A percentile compares a stretch with the other conserved stretches of the same genome.
These are phyloP conservation scores for Chlamydomonas eustigma DNA, from an alignment of 139 green algal species.

Conservation along the genomic window DNA sequence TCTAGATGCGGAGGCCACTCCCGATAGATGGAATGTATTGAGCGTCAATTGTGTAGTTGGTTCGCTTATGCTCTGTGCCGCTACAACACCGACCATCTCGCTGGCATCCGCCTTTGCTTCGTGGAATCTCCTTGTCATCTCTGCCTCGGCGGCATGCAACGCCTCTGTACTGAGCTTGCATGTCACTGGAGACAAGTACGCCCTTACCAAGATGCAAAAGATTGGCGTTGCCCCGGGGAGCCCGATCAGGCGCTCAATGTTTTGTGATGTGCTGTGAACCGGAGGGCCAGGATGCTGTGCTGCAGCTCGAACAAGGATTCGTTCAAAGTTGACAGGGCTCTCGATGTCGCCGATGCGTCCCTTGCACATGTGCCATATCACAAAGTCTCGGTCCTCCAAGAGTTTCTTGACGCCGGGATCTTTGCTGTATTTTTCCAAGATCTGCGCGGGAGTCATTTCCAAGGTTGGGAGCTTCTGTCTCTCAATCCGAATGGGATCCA, in stretches of 20 bases:
- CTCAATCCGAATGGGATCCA: slow-evolving; percentile 91
- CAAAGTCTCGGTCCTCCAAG: background rate
- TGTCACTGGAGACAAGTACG: background rate
- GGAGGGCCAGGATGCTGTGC: background rate
- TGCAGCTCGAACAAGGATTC: background rate
- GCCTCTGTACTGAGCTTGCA: background rate
- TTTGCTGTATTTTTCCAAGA: background rate
- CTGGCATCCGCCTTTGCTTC: slow-evolving; percentile 27
- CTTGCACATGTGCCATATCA: background rate
- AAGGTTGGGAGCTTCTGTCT: slow-evolving; percentile 72
- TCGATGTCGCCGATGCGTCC: background rate
- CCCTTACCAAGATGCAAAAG: background rate
- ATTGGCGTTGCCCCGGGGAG: background rate
- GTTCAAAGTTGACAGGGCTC: slow-evolving; percentile 1
- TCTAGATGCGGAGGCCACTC: slow-evolving; percentile 61
- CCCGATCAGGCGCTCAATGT: background rate
- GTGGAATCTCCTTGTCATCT: background rate
- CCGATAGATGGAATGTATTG: slow-evolving; percentile 86
- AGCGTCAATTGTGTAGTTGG: slow-evolving; percentile 72
- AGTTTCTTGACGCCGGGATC: background rate
- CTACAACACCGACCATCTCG: slow-evolving; percentile 82
- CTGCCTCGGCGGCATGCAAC: background rate
- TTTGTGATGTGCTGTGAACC: background rate
- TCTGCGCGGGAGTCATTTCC: slow-evolving; percentile 18
- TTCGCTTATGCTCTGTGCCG: slow-evolving; percentile 92